These are phyloP conservation scores for Mycena metata DNA, from an alignment of 768 basidiomycete genomes.

Conservation along the genomic window DNA sequence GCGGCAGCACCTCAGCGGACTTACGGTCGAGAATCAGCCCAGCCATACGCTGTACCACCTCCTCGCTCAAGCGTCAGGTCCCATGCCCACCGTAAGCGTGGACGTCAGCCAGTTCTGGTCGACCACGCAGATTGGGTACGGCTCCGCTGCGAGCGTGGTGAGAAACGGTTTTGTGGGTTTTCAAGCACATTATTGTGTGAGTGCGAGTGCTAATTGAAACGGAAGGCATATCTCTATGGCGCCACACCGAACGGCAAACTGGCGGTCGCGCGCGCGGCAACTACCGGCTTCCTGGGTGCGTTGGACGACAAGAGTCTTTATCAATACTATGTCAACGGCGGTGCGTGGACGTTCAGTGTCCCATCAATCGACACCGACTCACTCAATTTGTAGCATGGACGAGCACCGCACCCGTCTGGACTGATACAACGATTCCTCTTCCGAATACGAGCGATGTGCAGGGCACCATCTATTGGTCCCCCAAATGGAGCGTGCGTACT, in stretches of 20 bases:
- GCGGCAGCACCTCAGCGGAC: conserved; percentile 27
- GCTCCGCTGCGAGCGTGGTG: conserved; percentile 29
- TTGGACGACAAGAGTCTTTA: conserved; percentile 24
- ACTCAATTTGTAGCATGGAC: conserved; percentile 26
- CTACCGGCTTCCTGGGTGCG: conserved; percentile 25
- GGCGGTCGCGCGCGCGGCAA: conserved; percentile 24
- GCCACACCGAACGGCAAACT: conserved; percentile 20
- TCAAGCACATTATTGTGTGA: no score
- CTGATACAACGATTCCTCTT: conserved; percentile 14
- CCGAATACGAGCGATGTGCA: conserved; percentile 30
- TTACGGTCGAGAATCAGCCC: conserved; percentile 9
- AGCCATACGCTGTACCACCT: conserved; percentile 31
- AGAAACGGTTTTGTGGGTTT: conserved; percentile 22
- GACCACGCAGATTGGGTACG: conserved; percentile 29
- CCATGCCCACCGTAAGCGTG: conserved; percentile 21
- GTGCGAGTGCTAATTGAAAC: neutral
- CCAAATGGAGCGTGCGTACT: conserved; percentile 26
- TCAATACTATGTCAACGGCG: conserved; percentile 38
- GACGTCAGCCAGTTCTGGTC: conserved; percentile 27
- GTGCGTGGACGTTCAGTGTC: neutral
- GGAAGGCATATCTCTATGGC: conserved; percentile 28
- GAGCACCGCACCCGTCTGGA: conserved; percentile 5
- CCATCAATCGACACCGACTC: neutral
- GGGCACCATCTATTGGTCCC: conserved; percentile 31
- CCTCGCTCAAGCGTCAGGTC: neutral